These are phyloP conservation scores for Catunica adiposa DNA, from an alignment of 2,329 filamentous ascomycete species.

Conservation along the genomic window DNA sequence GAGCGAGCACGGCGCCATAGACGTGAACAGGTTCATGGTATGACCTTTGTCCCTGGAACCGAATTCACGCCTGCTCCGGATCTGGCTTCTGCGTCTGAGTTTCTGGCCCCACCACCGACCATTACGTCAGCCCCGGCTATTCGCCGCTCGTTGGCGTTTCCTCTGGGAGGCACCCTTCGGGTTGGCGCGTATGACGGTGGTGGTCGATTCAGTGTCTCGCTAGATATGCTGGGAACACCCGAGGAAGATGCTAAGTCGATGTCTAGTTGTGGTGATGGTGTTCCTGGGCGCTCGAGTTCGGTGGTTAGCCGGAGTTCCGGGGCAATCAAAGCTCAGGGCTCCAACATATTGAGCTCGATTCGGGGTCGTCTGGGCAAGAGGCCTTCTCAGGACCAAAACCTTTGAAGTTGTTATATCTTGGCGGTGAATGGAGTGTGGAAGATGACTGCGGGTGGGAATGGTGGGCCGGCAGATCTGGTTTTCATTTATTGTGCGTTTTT, in stretches of 20 bases:
- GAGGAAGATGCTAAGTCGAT: background rate
- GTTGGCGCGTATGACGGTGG: background rate
- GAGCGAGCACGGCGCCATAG: background rate
- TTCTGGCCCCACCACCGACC: background rate
- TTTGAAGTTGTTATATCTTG: background rate
- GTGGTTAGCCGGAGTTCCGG: constrained; percentile 3
- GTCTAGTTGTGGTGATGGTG: background rate
- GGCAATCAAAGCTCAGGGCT: constrained; percentile 5
- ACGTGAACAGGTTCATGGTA: background rate
- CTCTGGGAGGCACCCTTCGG: background rate
- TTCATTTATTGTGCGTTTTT: constrained; percentile 16
- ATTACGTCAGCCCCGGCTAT: background rate
- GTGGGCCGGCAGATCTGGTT: background rate
- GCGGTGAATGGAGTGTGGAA: too few relatives aligned
- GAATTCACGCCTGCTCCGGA: background rate
- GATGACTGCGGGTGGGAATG: too few relatives aligned
- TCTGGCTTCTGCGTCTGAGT: background rate
- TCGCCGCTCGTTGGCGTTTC: constrained; percentile 1
- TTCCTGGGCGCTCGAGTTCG: background rate
- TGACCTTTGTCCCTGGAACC: background rate
- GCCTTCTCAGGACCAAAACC: background rate
- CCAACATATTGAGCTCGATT: constrained; percentile 7
- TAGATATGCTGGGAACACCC: background rate
- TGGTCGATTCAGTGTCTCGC: background rate
- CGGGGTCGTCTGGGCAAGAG: constrained; percentile 7